Conservation (phyloP, 2,329 filamentous ascomycete species). For the Albifimbria verrucaria region DNA sequence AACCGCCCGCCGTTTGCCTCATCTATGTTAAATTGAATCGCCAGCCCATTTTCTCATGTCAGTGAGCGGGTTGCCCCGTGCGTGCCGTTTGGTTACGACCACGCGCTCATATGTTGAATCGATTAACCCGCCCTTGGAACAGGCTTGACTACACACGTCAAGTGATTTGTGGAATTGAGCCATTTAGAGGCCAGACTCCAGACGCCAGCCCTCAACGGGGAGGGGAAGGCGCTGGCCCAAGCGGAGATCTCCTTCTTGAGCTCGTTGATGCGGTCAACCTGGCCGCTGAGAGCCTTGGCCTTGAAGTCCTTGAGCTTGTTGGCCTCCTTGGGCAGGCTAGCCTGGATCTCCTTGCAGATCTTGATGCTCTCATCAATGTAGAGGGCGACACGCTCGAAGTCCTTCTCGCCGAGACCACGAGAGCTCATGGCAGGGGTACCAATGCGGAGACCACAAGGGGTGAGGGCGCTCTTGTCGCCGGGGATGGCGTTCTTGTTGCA, state of each 20-base stretch:
- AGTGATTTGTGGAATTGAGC: background rate
- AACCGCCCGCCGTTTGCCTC: background rate
- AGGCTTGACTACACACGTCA: background rate
- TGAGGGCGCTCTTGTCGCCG: constrained; percentile 94
- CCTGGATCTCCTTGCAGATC: constrained; percentile 86
- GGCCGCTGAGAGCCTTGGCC: constrained; percentile 77
- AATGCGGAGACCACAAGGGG: constrained; percentile 91
- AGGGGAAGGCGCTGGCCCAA: constrained; percentile 93
- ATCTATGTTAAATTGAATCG: background rate
- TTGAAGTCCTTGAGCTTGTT: constrained; percentile 99
- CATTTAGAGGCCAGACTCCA: constrained; percentile 55
- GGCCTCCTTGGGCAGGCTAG: constrained; percentile 83
- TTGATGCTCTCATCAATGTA: constrained; percentile 91
- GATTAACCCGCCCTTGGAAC: background rate
- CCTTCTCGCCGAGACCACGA: constrained; percentile 85
- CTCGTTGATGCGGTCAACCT: constrained; percentile 76
- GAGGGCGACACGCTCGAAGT: constrained; percentile 84
- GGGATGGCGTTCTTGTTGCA: constrained; percentile 99
- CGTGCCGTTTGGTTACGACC: background rate
- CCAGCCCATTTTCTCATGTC: background rate
- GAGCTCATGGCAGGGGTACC: constrained; percentile 97
- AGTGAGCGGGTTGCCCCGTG: background rate
- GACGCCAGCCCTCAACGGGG: constrained; percentile 72
- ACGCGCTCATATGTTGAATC: background rate
- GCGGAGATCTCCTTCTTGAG: constrained; percentile 84